phyloP scores from a whole-genome alignment of 805 yeast genomes.

The Metschnikowia baotianmanensis region DNA sequence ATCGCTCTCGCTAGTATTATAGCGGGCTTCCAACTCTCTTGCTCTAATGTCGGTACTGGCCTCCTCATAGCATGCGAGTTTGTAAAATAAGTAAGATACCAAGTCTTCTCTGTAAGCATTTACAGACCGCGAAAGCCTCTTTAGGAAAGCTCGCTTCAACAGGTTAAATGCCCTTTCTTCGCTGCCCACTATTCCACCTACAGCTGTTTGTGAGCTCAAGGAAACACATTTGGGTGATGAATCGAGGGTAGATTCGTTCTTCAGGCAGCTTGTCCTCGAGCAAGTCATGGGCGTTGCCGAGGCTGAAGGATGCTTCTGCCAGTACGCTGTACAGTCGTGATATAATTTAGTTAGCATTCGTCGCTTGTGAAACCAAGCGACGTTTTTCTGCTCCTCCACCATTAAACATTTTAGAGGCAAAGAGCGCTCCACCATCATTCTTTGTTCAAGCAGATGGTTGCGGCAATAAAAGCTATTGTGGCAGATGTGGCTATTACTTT shows the following conservation, averaged over 20 bases:
- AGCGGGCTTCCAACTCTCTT: slow-evolving; percentile 18
- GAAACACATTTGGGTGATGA: slow-evolving; percentile 12
- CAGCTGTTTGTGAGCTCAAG: slow-evolving; percentile 4
- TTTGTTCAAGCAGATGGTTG: slow-evolving; percentile 16
- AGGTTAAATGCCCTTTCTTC: slow-evolving; percentile 9
- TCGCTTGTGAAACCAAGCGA: slow-evolving; percentile 11
- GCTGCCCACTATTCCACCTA: neutral
- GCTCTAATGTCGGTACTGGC: slow-evolving; percentile 13
- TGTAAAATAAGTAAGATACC: slow-evolving; percentile 22
- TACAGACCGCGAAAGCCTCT: slow-evolving; percentile 14
- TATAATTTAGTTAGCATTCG: slow-evolving; percentile 13
- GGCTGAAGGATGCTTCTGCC: slow-evolving; percentile 12
- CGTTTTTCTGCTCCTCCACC: slow-evolving; percentile 13
- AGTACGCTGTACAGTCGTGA: slow-evolving; percentile 14
- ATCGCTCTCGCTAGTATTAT: slow-evolving; percentile 7
- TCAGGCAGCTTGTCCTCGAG: slow-evolving; percentile 13
- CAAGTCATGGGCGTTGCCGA: slow-evolving; percentile 13
- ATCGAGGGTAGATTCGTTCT: neutral
- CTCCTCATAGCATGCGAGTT: slow-evolving; percentile 14
- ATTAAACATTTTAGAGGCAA: slow-evolving; percentile 14
- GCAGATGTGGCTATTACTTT: slow-evolving; percentile 10
- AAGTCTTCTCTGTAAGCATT: slow-evolving; percentile 17
- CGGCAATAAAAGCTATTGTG: slow-evolving; percentile 13
- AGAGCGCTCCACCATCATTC: slow-evolving; percentile 12
- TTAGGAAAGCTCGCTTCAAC: slow-evolving; percentile 13